Conservation (phyloP, 169 alveolate genomes). For the Cryptosporidium ubiquitum region DNA sequence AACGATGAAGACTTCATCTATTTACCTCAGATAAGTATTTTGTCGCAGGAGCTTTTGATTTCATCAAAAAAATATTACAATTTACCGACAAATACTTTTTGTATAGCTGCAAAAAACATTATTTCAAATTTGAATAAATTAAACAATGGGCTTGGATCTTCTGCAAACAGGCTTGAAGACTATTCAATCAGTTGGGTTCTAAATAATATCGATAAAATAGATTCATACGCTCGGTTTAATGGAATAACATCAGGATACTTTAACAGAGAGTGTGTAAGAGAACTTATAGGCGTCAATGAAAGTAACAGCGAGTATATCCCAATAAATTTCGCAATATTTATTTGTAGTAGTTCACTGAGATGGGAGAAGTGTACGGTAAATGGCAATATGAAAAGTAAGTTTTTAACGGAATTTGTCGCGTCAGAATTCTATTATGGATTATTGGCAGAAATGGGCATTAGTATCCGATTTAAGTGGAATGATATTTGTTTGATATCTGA, state of each 20-base stretch:
- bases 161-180: not conserved
- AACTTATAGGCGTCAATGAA: conserved; percentile 16
- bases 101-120: conserved; percentile 36
- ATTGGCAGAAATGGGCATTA: conserved; percentile 5
- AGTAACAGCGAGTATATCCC: conserved; percentile 33
- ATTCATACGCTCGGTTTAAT: not conserved
- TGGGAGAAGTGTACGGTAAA: conserved; percentile 36
- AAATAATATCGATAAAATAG: conserved; percentile 1
- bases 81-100: conserved; percentile 27
- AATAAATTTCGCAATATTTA: conserved; percentile 34
- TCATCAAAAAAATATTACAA: conserved; percentile 27
- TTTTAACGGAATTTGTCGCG: conserved; percentile 52
- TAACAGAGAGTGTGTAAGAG: conserved; percentile 71
- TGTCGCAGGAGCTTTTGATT: conserved; percentile 60
- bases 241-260: conserved; percentile 54
- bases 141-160: conserved; percentile 2
- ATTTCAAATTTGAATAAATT: conserved; percentile 18
- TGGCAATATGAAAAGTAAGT: not conserved
- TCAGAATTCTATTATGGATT: conserved; percentile 50
- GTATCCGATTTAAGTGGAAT: conserved; percentile 13
- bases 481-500: conserved; percentile 27
- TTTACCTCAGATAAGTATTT: conserved; percentile 34
- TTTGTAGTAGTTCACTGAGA: conserved; percentile 56
- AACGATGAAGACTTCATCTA: not conserved
- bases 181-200: conserved; percentile 39